Conservation (phyloP, 441 rosid genomes). For the Gossypium trilobum region DNA sequence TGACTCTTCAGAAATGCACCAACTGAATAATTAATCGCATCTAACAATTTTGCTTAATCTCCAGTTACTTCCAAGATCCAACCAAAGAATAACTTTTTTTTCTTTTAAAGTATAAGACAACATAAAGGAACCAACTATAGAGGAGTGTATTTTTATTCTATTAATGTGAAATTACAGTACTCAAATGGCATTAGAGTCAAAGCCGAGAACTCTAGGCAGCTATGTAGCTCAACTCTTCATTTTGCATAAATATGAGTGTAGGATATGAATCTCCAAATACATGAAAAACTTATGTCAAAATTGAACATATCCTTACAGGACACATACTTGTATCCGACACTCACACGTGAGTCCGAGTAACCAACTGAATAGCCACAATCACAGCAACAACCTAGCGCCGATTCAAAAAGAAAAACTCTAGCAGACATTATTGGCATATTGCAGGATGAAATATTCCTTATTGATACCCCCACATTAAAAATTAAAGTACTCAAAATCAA, state of each 20-base stretch:
- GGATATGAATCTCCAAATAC: neutral
- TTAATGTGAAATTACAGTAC: neutral
- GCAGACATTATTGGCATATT: neutral
- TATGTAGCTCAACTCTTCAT: neutral
- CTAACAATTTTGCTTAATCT: neutral
- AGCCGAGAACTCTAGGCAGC: neutral
- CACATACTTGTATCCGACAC: neutral
- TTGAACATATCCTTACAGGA: neutral
- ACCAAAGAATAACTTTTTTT: neutral
- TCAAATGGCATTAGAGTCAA: constrained; percentile 4
- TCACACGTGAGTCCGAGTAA: neutral
- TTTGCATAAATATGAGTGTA: neutral
- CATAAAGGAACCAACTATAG: neutral
- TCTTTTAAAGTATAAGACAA: neutral
- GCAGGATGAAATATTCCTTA: neutral
- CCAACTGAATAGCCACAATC: neutral
- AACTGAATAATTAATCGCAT: neutral
- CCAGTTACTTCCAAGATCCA: neutral
- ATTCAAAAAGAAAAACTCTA: neutral
- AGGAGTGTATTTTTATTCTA: neutral
- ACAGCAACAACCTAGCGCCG: neutral
- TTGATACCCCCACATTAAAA: neutral
- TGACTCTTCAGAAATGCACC: neutral
- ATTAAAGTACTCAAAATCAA: neutral
- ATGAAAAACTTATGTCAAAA: neutral